Evolutionary conservation across 2,329 filamentous ascomycete species (phyloP).

Genomic region (Diaporthe citri): DNA sequence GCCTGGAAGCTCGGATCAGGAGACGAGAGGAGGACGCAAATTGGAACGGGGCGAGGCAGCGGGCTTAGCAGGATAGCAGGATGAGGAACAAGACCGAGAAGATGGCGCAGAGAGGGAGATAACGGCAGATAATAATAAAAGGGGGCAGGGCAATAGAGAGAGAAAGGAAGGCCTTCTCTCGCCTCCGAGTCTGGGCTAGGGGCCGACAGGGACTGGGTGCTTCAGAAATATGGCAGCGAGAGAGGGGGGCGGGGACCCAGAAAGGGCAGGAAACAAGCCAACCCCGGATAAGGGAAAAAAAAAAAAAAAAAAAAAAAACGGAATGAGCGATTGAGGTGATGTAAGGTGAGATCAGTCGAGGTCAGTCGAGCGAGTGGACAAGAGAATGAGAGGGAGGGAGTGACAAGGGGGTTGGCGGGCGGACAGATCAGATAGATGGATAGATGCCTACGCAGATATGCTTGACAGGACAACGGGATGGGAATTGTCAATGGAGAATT

Average conservation of each 20-base stretch:
- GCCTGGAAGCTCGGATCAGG: constrained; percentile 24
- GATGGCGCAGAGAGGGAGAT: constrained; percentile 1
- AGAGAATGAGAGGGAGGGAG: not conserved
- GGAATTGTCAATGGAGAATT: not conserved
- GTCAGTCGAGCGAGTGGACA: constrained; percentile 5
- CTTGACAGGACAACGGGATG: not conserved
- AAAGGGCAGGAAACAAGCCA: constrained; percentile 13
- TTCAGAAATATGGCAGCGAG: constrained; percentile 29
- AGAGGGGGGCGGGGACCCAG: constrained; percentile 8
- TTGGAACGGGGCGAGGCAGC: constrained; percentile 10
- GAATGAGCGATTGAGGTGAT: constrained; percentile 24
- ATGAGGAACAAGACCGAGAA: constrained; percentile 13
- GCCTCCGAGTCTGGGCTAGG: constrained; percentile 25
- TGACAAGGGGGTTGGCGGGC: not conserved
- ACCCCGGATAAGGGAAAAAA: constrained; percentile 15
- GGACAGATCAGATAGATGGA: not conserved
- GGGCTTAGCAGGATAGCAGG: not conserved
- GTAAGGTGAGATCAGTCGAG: not conserved
- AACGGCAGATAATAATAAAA: constrained; percentile 17
- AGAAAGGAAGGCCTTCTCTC: not conserved
- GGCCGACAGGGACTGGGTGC: constrained; percentile 15
- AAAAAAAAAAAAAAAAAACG: too few species aligned
- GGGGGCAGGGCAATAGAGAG: constrained; percentile 11
- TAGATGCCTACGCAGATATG: not conserved
- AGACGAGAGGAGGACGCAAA: constrained; percentile 17